phyloP scores from a whole-genome alignment of 192 early-diverging fungal genomes.

The Phlyctochytrium arcticum region DNA sequence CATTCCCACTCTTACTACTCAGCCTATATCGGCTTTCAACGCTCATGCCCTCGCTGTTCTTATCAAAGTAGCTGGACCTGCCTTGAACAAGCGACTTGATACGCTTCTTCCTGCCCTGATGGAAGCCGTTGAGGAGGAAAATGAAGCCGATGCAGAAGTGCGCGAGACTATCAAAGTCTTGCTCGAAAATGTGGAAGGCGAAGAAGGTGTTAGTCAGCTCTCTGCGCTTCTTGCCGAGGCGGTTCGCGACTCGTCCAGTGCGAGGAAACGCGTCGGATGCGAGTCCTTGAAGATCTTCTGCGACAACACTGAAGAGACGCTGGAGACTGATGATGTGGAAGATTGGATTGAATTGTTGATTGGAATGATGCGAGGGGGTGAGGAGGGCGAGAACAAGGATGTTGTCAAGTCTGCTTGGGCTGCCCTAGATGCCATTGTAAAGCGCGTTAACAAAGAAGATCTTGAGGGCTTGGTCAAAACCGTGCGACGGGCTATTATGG shows the following conservation, averaged over 20 bases:
- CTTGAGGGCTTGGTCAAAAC: slow-evolving; percentile 73
- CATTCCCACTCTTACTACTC: slow-evolving; percentile 87
- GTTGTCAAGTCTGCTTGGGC: slow-evolving; percentile 72
- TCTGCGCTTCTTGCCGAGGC: slow-evolving; percentile 76
- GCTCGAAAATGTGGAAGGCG: slow-evolving; percentile 71
- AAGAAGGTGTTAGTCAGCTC: slow-evolving; percentile 74
- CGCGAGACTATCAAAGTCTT: slow-evolving; percentile 69
- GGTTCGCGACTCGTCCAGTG: slow-evolving; percentile 33
- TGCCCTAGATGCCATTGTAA: slow-evolving; percentile 76
- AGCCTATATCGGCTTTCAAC: slow-evolving; percentile 87
- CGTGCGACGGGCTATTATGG: slow-evolving; percentile 61
- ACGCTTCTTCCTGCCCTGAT: slow-evolving; percentile 80
- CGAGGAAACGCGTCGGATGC: slow-evolving; percentile 47
- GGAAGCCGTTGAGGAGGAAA: slow-evolving; percentile 66
- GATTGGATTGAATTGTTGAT: slow-evolving; percentile 83
- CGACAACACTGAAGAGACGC: slow-evolving; percentile 55
- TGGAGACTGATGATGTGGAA: slow-evolving; percentile 52
- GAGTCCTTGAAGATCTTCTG: slow-evolving; percentile 64
- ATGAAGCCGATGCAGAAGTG: slow-evolving; percentile 64
- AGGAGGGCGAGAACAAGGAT: slow-evolving; percentile 19
- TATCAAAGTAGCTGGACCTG: slow-evolving; percentile 83
- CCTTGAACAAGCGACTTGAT: slow-evolving; percentile 76
- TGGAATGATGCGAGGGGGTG: slow-evolving; percentile 60
- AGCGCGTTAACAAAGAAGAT: slow-evolving; percentile 84
- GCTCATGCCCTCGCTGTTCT: slow-evolving; percentile 85